Percentiles rank a stretch among this genome's conserved stretches.
Conservation (phyloP, 2,329 filamentous ascomycete genomes). For the Colletotrichum falcatum region DNA sequence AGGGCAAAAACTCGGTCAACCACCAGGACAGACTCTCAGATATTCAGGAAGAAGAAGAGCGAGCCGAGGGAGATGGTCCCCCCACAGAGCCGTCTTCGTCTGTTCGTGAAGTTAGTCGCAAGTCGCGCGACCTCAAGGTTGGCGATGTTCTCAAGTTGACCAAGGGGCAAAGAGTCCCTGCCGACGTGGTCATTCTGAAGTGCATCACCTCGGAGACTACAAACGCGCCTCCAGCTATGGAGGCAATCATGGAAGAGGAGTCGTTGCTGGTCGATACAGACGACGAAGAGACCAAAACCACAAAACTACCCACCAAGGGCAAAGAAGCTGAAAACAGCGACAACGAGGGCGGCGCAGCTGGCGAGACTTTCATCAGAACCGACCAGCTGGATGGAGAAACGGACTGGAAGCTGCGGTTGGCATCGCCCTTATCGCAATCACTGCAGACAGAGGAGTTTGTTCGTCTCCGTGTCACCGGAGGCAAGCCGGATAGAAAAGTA, state of each 20-base stretch:
- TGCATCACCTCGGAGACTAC: conserved; percentile 73
- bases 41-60: conserved; percentile 77
- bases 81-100: conserved; percentile 58
- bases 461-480: conserved; percentile 78
- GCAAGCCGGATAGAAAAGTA: conserved; percentile 92
- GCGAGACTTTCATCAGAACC: conserved; percentile 96
- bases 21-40: conserved; percentile 67
- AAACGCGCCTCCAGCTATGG: conserved; percentile 45
- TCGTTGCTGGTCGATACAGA: conserved; percentile 56
- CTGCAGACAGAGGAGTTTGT: conserved; percentile 79
- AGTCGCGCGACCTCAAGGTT: conserved; percentile 89
- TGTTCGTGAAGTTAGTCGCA: conserved; percentile 78
- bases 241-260: conserved; percentile 48
- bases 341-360: conserved; percentile 62
- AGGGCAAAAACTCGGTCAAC: conserved; percentile 51
- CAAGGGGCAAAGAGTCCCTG: conserved; percentile 93
- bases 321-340: conserved; percentile 49
- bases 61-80: conserved; percentile 57
- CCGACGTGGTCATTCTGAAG: conserved; percentile 93
- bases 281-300: conserved; percentile 46
- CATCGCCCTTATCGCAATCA: conserved; percentile 87
- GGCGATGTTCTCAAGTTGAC: conserved; percentile 94
- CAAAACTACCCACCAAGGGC: conserved; percentile 48
- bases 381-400: conserved; percentile 98
- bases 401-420: conserved; percentile 95